Conservation (phyloP, 176 grass and related monocot species). For the Raddia guianensis region DNA sequence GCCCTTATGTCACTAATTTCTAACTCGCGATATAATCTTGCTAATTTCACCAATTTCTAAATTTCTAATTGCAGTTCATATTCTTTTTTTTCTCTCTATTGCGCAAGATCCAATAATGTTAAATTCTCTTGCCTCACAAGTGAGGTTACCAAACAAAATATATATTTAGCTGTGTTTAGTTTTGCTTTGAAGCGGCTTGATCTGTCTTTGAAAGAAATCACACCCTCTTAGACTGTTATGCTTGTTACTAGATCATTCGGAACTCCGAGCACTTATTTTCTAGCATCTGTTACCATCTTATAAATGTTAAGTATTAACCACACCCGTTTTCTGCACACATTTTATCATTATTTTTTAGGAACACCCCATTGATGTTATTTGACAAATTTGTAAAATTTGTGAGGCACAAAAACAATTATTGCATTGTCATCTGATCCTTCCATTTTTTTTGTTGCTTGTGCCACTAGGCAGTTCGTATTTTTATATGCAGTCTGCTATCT, state of each 20-base stretch:
- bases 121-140: neutral
- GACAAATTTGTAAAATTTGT: neutral
- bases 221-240: neutral
- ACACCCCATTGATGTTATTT: conserved; percentile 22
- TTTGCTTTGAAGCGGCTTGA: neutral
- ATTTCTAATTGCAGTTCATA: neutral
- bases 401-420: neutral
- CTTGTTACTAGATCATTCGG: neutral
- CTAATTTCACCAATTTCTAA: conserved; percentile 15
- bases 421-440: neutral
- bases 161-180: neutral
- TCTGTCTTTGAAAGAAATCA: neutral
- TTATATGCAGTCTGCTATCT: neutral
- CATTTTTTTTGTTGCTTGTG: neutral
- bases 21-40: conserved; percentile 5
- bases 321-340: neutral
- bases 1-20: neutral
- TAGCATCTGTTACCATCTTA: neutral
- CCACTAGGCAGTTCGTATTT: neutral
- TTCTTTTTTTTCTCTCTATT: neutral
- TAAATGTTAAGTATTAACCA: neutral
- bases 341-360: conserved; percentile 2
- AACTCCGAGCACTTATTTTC: neutral
- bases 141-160: neutral
- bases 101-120: neutral